These are phyloP conservation scores for Aureobasidium sp. DNA, from an alignment of 2,329 filamentous ascomycete genomes.

Conservation along the genomic window DNA sequence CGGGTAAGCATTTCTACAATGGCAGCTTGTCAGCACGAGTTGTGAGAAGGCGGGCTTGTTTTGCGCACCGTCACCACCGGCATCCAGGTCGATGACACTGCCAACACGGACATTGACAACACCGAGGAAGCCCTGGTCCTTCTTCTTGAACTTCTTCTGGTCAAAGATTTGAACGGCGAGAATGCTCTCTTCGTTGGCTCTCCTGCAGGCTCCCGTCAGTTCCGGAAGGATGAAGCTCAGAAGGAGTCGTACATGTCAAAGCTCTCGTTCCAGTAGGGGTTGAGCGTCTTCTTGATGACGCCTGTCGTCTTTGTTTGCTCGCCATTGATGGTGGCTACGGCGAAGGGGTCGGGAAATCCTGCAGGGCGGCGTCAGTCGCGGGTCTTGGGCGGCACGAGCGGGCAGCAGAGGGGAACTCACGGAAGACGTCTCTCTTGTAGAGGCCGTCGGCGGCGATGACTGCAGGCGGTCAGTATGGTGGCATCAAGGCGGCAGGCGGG, in stretches of 20 bases:
- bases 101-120: constrained; percentile 96
- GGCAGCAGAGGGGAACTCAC: constrained; percentile 48
- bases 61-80: constrained; percentile 77
- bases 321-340: constrained; percentile 91
- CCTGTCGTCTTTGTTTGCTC: constrained; percentile 98
- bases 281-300: constrained; percentile 93
- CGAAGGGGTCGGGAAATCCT: constrained; percentile 98
- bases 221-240: not conserved
- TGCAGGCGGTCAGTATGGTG: constrained; percentile 31
- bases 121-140: constrained; percentile 96
- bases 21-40: constrained; percentile 11
- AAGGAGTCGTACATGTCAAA: constrained; percentile 76
- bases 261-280: constrained; percentile 99
- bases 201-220: constrained; percentile 44
- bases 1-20: constrained; percentile 82
- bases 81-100: constrained; percentile 82
- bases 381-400: not conserved
- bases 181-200: constrained; percentile 89
- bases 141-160: constrained; percentile 99
- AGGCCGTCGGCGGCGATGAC: constrained; percentile 98
- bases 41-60: not conserved
- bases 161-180: constrained; percentile 97
- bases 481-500: not conserved
- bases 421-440: constrained; percentile 98
- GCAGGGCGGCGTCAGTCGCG: constrained; percentile 16